These are phyloP conservation scores for Mrakia gelida DNA, from an alignment of 768 basidiomycete genomes.

Conservation along the genomic window DNA sequence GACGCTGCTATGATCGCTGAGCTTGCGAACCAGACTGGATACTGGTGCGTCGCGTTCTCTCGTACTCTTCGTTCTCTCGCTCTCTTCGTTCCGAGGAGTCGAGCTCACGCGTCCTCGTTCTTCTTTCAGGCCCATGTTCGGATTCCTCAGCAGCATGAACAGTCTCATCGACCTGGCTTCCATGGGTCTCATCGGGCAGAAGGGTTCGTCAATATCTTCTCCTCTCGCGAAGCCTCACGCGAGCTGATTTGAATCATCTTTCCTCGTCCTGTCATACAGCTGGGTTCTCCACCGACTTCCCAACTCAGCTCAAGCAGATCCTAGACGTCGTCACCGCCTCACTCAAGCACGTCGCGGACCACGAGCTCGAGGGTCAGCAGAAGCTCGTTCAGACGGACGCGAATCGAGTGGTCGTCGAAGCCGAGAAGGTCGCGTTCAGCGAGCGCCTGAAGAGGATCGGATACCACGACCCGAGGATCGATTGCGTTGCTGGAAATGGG, in stretches of 20 bases:
- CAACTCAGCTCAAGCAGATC: slow-evolving; percentile 46
- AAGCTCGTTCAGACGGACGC: background rate
- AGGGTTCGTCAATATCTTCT: slow-evolving; percentile 52
- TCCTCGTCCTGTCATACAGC: slow-evolving; percentile 49
- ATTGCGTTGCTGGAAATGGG: slow-evolving; percentile 79
- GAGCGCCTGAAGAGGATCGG: slow-evolving; percentile 58
- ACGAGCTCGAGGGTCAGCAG: slow-evolving; percentile 44
- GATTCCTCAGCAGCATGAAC: slow-evolving; percentile 30
- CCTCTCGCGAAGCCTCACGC: no score
- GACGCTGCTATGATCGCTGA: slow-evolving; percentile 64
- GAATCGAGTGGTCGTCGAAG: slow-evolving; percentile 27
- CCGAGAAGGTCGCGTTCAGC: slow-evolving; percentile 35
- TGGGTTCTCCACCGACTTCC: slow-evolving; percentile 59
- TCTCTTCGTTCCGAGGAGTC: no score
- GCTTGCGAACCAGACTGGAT: slow-evolving; percentile 78
- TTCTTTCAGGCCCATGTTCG: slow-evolving; percentile 22
- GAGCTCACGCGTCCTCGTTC: background rate
- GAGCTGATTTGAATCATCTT: background rate
- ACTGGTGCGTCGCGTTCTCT: slow-evolving; percentile 71
- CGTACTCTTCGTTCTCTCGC: slow-evolving; percentile 44
- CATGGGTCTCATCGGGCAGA: slow-evolving; percentile 91
- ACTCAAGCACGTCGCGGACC: slow-evolving; percentile 58
- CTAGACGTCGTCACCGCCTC: slow-evolving; percentile 71
- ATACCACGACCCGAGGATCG: slow-evolving; percentile 83
- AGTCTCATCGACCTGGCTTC: slow-evolving; percentile 86